Evolutionary conservation across 768 basidiomycete species (phyloP), one percentile per base, ranked within the genome.

Genomic region (Cyclocybe cylindracea): DNA sequence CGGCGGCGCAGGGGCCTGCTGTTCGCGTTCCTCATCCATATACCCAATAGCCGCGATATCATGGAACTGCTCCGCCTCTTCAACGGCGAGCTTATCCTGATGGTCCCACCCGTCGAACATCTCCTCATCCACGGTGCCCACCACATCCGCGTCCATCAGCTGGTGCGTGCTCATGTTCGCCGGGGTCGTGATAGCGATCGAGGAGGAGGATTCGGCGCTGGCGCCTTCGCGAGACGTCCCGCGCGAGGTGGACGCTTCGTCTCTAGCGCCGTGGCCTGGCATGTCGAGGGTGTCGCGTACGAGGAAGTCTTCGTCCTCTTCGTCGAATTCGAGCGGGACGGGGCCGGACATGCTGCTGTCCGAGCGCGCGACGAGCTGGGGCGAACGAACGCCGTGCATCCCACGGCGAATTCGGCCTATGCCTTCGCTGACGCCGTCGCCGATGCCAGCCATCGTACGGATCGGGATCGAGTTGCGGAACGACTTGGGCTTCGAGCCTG

Each of bases 231-330:
- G 60, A 4, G 69, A 69, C 4, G 61, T 62, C 10, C 61, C 66
- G 1, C 61, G 51, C 10, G 67, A 64, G 14, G 54, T 44, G 42
- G 45, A 43, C 29, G 57, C 57, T 46, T 62, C 61, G 31, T 56
- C 53, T 38, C 53, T 51, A 3, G 19, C 4, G 8, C 8, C 24
- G 32, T 36, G 32, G 11, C 29, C 39, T n/a, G 47, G 48, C 1
- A 49, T 53, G 38, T 59, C 58, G 7, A 49, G 53, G 4, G 48
- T 46, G n/a, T 61, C 66, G 10, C 57, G 56, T 1, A 52, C 59
- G 14, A 71, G 47, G 58, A 86, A 83, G 43, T 85, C 84, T 48
- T 87, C 85, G 48, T 87, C 87, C 51, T 84, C 82, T 59, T 87
- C 84, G 46, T 85, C 85, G 61, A 88, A 87, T 63, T 77, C 77